These are phyloP conservation scores for Echinochloa phyllopogon DNA, from an alignment of 176 grass and related monocot species.

Conservation along the genomic window DNA sequence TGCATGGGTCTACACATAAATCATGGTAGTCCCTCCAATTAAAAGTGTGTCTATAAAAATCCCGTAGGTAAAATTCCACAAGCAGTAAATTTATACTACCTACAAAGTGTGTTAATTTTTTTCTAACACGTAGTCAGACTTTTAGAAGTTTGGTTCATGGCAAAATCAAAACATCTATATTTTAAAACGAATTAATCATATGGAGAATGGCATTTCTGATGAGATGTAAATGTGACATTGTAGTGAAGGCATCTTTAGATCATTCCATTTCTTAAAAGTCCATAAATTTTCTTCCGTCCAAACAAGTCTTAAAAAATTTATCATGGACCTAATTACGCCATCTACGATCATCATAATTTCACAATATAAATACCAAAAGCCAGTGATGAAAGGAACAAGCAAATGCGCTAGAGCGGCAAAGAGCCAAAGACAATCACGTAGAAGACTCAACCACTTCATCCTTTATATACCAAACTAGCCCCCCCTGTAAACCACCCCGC, in stretches of 20 bases:
- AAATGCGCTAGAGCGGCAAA: not conserved
- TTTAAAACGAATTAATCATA: too few species aligned
- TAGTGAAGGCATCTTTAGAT: not conserved
- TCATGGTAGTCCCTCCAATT: too few species aligned
- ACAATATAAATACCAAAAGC: not conserved
- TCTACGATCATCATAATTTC: not conserved
- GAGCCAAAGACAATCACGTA: too few species aligned
- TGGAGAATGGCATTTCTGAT: too few species aligned
- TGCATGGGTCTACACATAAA: too few species aligned
- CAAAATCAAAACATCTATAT: too few species aligned
- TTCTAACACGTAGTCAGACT: too few species aligned
- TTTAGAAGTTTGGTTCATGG: too few species aligned
- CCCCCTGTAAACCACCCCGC: constrained; percentile 8
- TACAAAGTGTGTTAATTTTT: too few species aligned
- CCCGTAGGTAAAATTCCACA: too few species aligned
- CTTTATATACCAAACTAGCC: constrained; percentile 22
- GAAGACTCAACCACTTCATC: not conserved
- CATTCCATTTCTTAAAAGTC: not conserved
- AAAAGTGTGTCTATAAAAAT: too few species aligned
- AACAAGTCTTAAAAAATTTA: not conserved
- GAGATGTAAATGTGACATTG: not conserved
- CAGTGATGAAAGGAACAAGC: constrained; percentile 14
- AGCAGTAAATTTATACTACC: too few species aligned
- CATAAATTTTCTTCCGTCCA: not conserved
- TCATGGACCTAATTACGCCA: not conserved